Percentiles rank a stretch among this genome's conserved stretches.
phyloP scores from a whole-genome alignment of 352 stramenopile genomes.

The Elongisporangium undulatum region DNA sequence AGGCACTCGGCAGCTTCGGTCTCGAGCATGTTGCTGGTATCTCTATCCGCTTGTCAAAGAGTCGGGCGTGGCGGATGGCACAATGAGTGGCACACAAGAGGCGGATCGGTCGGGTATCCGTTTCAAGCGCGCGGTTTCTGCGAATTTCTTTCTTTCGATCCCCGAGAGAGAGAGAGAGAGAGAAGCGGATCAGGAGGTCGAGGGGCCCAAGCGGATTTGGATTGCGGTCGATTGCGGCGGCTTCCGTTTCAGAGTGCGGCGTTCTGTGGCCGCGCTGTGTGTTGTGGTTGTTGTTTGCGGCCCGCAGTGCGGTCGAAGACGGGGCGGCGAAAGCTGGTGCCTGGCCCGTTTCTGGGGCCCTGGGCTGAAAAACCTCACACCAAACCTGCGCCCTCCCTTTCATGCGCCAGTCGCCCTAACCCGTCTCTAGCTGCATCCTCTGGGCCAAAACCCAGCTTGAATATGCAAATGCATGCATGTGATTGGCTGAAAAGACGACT shows the following conservation, averaged over 20 bases:
- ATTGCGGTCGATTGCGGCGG: not conserved
- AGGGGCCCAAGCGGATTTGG: not conserved
- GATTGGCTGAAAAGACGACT: not conserved
- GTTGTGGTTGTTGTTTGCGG: not conserved
- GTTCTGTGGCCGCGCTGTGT: not conserved
- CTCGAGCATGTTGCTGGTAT: conserved; percentile 53
- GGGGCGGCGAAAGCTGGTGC: not conserved
- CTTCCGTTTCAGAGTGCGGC: not conserved
- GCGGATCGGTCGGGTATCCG: not conserved
- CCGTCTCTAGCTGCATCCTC: not conserved
- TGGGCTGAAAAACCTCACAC: not conserved
- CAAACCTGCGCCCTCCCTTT: not conserved
- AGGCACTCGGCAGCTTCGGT: conserved; percentile 72
- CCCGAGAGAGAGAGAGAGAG: not conserved
- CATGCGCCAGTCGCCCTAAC: not conserved
- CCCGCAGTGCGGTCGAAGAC: not conserved
- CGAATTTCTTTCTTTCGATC: not conserved
- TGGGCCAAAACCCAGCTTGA: not conserved
- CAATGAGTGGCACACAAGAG: not conserved
- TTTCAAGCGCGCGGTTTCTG: not conserved
- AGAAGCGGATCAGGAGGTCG: not conserved
- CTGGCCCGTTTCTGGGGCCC: not conserved
- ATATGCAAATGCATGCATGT: not conserved
- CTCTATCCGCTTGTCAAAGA: not conserved
- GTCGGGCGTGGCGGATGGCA: not conserved